Base-by-base conservation (phyloP, 495 filamentous ascomycete genomes). In the Talaromyces stipitatus region DNA sequence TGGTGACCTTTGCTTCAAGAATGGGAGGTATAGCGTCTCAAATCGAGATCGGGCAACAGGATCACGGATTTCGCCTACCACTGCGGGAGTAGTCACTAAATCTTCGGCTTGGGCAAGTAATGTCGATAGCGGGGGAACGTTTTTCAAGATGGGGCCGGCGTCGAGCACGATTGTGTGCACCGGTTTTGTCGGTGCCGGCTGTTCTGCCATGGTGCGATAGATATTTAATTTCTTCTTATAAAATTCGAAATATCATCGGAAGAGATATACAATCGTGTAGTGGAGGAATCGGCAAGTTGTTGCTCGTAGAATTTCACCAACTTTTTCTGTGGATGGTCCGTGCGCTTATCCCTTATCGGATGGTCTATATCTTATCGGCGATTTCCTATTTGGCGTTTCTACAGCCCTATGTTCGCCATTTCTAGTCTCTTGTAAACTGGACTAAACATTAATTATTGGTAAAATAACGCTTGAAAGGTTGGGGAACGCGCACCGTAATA, bases 61-160 rank as follows among this genome's bases (percentile, higher is more conserved):
- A 72, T 99, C 94, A 61, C 81, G 84, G 64, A 97, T 95, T 73
- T 99, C 94, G 27, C 80, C 80, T 22, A 99, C 76, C 23, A 99
- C 88, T 4, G 90, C 84, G 2, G 92, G 91, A 3, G 94, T 87
- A 10, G 91, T 97, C 64, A 91, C 82, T 24, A 98, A 73, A 58
- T 82, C 80, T 60, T 95, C 83, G 33, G 88, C 85, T 65, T 88
- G 83, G 41, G 78, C 75, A 46, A 96, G 74, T 22, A 97, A 77
- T 6, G 85, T 87, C 30, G 88, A 91, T 32, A 92, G 81, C 24
- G 85, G 71, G 45, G 91, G 89, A 60, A 89, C 85, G 73, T 95
- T 95, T 64, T 88, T 90, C 57, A 99, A 85, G 58, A 99, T 87
- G 1, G 92, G 91, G 50, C 91, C 91, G 24, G 94, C 83, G 70